Base-by-base conservation (phyloP, 2,329 filamentous ascomycete genomes). In the Alternaria triticimaculans region DNA sequence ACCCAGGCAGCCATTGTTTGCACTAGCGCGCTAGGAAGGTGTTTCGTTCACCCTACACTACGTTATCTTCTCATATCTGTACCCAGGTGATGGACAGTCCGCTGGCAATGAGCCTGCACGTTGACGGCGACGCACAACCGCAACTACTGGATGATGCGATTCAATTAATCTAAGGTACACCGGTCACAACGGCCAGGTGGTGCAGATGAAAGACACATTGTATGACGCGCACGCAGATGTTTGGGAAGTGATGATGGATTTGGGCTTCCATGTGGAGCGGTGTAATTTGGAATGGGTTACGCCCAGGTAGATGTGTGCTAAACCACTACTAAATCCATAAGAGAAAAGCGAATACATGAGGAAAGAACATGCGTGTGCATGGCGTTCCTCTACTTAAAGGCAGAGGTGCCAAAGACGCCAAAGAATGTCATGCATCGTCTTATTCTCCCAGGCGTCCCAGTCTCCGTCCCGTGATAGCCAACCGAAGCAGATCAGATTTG, bases 151-250 rank as follows among this genome's bases (percentile, higher is more conserved):
- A 41, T 41, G 37, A 18, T 18, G 8, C 4, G 2, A 41, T 0
- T 0, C 0, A 1, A 18, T 41, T 2, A 41, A n/a, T 41, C 8
- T 1, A 10, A 18, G 15, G 37, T 41, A 6, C 37, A 41, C 15
- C 4, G 15, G 15, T 18, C 37, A 18, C 37, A 41, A 41, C n/a
- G 37, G 3, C n/a, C 2, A 41, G 4, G 37, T 18, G n/a, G n/a
- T 18, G 37, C 37, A 0, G 8, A 41, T 0, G 1, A 11, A 18
- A 41, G 15, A 18, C n/a, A 3, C 37, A 5, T n/a, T 10, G 9
- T 6, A 9, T 3, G 2, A 18, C 6, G 9, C 0, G 0, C 0
- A 11, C 2, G 8, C 1, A 41, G 37, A 0, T 41, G 5, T 41
- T 41, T 41, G 9, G 8, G 5, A 41, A 6, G 37, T 41, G 2